A percentile compares a stretch with the other conserved stretches of the same genome.
phyloP scores from a whole-genome alignment of 768 basidiomycete genomes.

The Phallus indusiatus region DNA sequence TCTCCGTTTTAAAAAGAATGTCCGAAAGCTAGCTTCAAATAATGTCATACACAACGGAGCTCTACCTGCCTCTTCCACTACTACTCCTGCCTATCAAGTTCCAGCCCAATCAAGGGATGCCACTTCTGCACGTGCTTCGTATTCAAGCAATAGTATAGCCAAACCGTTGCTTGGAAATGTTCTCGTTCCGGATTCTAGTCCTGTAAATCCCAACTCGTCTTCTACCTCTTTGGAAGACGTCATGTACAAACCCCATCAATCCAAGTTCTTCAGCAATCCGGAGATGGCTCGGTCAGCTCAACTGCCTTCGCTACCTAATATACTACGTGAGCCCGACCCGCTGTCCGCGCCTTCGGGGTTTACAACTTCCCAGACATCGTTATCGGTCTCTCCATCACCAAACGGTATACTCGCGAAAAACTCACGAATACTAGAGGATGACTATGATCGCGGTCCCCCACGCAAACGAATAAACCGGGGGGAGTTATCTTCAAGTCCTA shows the following conservation, averaged over 20 bases:
- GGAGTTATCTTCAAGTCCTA: constrained; percentile 24
- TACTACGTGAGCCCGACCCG: constrained; percentile 35
- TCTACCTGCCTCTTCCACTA: constrained; percentile 6
- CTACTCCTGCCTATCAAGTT: constrained; percentile 17
- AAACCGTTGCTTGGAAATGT: constrained; percentile 40
- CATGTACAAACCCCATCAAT: constrained; percentile 29
- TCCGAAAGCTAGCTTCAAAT: constrained; percentile 18
- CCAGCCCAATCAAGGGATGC: constrained; percentile 71
- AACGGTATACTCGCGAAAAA: constrained; percentile 13
- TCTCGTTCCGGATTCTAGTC: constrained; percentile 73
- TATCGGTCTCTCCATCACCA: constrained; percentile 15
- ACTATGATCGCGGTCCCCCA: constrained; percentile 51
- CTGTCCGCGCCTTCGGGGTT: constrained; percentile 54
- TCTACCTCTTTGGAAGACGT: constrained; percentile 20
- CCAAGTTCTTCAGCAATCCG: constrained; percentile 26
- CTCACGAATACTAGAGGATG: constrained; percentile 28
- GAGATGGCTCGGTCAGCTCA: constrained; percentile 37
- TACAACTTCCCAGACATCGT: constrained; percentile 38
- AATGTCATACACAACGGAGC: constrained; percentile 12
- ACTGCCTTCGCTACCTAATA: constrained; percentile 23
- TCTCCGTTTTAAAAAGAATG: constrained; percentile 40
- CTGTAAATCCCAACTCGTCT: constrained; percentile 25
- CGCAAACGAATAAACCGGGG: constrained; percentile 62
- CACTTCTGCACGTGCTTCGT: constrained; percentile 49
- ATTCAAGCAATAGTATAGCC: constrained; percentile 39